A percentile compares a stretch with the other conserved stretches of the same genome.
Conservation (phyloP, 1,139 yeast genomes). For the Yamadazyma blattariae region DNA sequence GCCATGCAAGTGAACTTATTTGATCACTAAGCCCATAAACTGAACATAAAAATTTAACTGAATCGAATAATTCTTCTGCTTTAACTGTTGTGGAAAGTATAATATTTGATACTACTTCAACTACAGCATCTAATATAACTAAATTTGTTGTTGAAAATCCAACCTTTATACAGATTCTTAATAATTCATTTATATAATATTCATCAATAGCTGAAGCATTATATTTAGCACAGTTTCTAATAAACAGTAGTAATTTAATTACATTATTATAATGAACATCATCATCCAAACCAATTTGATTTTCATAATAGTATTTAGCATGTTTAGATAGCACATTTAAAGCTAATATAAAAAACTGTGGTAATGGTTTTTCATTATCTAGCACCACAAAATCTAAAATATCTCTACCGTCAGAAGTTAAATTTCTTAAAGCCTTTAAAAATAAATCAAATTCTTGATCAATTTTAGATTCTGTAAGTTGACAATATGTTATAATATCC, state of each 20-base stretch:
- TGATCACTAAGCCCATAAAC: conserved; percentile 33
- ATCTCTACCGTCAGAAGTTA: conserved; percentile 63
- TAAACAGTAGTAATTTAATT: conserved; percentile 30
- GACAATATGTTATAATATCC: conserved; percentile 53
- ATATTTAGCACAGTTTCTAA: conserved; percentile 46
- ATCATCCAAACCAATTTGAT: conserved; percentile 4
- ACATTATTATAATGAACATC: conserved; percentile 16
- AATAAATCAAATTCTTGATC: conserved; percentile 58
- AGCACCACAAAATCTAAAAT: conserved; percentile 56
- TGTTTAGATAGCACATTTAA: conserved; percentile 14
- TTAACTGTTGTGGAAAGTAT: conserved; percentile 52
- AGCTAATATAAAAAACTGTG: conserved; percentile 19
- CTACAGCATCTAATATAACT: conserved; percentile 36
- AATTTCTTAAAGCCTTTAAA: conserved; percentile 45
- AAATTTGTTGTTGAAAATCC: conserved; percentile 43
- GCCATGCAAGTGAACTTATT: conserved; percentile 38
- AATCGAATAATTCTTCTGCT: conserved; percentile 27
- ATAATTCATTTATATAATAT: conserved; percentile 28
- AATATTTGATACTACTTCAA: conserved; percentile 46
- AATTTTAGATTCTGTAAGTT: conserved; percentile 16
- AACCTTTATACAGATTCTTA: conserved; percentile 35
- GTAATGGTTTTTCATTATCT: conserved; percentile 40
- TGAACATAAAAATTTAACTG: conserved; percentile 46
- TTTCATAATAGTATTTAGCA: conserved; percentile 8
- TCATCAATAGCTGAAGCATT: conserved; percentile 48